Evolutionary conservation across 306 rosid species (phyloP).

Genomic region (Notholithocarpus densiflorus): DNA sequence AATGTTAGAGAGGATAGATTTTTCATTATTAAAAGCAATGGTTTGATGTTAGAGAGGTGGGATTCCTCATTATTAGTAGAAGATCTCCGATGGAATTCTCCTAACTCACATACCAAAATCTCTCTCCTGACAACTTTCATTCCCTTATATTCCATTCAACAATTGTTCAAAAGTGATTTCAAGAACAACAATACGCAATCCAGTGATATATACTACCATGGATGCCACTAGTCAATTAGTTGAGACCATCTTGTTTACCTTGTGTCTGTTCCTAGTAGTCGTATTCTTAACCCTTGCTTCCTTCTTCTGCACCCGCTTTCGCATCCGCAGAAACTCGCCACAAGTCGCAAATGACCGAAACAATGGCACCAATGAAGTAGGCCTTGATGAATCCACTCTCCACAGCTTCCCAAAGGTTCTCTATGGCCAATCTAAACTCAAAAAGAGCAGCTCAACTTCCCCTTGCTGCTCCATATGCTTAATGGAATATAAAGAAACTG

Average conservation of each 20-base stretch:
- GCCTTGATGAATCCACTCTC: constrained; percentile 8
- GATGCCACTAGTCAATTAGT: too few relatives aligned
- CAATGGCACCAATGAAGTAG: background rate
- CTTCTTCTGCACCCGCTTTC: background rate
- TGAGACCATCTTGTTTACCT: background rate
- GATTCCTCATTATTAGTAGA: too few relatives aligned
- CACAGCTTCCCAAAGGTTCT: constrained; percentile 10
- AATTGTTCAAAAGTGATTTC: background rate
- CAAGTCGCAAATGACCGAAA: background rate
- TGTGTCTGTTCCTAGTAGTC: background rate
- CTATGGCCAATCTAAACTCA: constrained; percentile 12
- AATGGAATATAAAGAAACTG: constrained; percentile 51
- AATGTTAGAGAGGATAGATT: too few relatives aligned
- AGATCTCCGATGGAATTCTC: too few relatives aligned
- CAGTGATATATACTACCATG: background rate
- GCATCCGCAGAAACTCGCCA: background rate
- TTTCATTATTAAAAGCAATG: too few relatives aligned
- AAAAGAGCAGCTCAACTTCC: background rate
- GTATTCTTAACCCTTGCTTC: background rate
- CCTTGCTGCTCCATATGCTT: constrained; percentile 43
- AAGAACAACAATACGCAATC: background rate
- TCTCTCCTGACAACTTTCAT: background rate
- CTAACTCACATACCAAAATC: too few relatives aligned
- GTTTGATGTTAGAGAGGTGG: too few relatives aligned
- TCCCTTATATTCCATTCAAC: background rate